phyloP scores from a whole-genome alignment of 1,284 basidiomycete species.

The Farysia itapuensis region DNA sequence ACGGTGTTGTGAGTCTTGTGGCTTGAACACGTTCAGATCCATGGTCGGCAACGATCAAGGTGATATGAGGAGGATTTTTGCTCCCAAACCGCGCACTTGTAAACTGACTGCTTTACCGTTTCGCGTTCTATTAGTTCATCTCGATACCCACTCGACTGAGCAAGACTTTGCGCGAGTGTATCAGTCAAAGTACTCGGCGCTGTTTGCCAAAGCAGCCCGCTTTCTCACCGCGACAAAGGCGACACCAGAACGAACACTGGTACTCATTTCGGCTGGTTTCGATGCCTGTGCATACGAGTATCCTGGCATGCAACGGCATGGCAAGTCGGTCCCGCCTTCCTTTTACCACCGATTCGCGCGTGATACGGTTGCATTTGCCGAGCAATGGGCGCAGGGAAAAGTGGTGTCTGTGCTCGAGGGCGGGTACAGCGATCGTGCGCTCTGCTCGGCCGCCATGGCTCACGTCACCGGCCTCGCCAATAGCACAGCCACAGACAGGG shows the following conservation, averaged over 20 bases:
- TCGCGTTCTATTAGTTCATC: slow-evolving; percentile 67
- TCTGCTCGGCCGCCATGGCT: slow-evolving; percentile 68
- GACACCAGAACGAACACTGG: slow-evolving; percentile 70
- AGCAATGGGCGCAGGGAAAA: slow-evolving; percentile 70
- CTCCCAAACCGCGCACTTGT: no score
- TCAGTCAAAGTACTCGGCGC: slow-evolving; percentile 71
- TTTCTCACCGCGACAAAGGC: slow-evolving; percentile 74
- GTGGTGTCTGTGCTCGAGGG: slow-evolving; percentile 89
- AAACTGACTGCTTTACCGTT: background rate
- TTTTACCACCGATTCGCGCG: slow-evolving; percentile 84
- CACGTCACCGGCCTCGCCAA: slow-evolving; percentile 38
- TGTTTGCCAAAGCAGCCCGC: slow-evolving; percentile 73
- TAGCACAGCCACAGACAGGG: background rate
- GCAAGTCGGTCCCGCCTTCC: slow-evolving; percentile 80
- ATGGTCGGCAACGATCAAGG: no score
- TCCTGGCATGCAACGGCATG: slow-evolving; percentile 86
- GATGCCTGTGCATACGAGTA: slow-evolving; percentile 93
- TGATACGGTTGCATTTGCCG: slow-evolving; percentile 72
- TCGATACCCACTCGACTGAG: slow-evolving; percentile 74
- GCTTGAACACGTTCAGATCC: slow-evolving; percentile 1
- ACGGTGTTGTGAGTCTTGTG: slow-evolving; percentile 10
- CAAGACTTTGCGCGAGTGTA: slow-evolving; percentile 76
- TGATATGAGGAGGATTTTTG: no score
- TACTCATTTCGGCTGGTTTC: slow-evolving; percentile 72
- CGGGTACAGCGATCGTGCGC: slow-evolving; percentile 80